Evolutionary conservation across 306 rosid genomes (phyloP).

Genomic region (Nissolia schottii): DNA sequence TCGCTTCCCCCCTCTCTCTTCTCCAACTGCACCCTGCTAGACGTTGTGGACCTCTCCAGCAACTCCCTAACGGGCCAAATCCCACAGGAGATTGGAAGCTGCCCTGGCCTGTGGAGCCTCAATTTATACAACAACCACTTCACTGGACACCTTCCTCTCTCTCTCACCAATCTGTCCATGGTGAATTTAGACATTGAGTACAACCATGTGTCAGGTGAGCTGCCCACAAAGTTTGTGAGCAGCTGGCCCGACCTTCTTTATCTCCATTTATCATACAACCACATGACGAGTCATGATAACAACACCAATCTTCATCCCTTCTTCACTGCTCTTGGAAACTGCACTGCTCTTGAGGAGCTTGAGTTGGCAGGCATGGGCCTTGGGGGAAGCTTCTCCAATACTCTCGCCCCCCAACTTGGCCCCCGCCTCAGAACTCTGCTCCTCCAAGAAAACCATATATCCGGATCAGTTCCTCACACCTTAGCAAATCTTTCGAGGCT

Average conservation of each 20-base stretch:
- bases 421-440: slow-evolving; percentile 10
- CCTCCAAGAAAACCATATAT: slow-evolving; percentile 54
- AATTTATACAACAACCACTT: slow-evolving; percentile 58
- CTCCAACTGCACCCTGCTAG: slow-evolving; percentile 50
- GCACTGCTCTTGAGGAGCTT: slow-evolving; percentile 48
- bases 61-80: slow-evolving; percentile 50
- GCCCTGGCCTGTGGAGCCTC: slow-evolving; percentile 49
- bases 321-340: slow-evolving; percentile 51
- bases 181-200: slow-evolving; percentile 48
- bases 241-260: slow-evolving; percentile 27
- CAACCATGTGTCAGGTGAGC: slow-evolving; percentile 48
- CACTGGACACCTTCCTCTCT: slow-evolving; percentile 50
- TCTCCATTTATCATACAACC: slow-evolving; percentile 60
- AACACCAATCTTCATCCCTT: slow-evolving; percentile 60
- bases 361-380: slow-evolving; percentile 67
- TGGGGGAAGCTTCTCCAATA: slow-evolving; percentile 47
- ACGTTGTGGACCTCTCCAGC: slow-evolving; percentile 43
- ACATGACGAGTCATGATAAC: slow-evolving; percentile 45
- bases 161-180: slow-evolving; percentile 34
- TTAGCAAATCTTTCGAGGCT: slow-evolving; percentile 48
- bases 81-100: slow-evolving; percentile 61
- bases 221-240: slow-evolving; percentile 41
- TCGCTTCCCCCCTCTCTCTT: slow-evolving; percentile 50
- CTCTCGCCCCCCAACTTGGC: slow-evolving; percentile 30
- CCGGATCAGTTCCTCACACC: slow-evolving; percentile 55